phyloP scores from a whole-genome alignment of 2,329 filamentous ascomycete genomes.

The Alternaria dauci region DNA sequence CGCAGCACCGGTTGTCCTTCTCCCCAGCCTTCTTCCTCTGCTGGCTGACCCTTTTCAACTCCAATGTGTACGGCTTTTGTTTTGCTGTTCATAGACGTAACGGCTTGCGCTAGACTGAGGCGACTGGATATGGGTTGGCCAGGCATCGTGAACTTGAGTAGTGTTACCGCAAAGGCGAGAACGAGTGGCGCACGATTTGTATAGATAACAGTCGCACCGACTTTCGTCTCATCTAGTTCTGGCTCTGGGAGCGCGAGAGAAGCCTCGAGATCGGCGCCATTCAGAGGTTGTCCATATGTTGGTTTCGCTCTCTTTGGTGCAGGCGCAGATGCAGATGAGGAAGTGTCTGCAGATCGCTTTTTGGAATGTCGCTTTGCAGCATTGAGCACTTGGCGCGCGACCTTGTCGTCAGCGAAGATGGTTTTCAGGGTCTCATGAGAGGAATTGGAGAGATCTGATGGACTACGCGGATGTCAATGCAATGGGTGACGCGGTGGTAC shows the following conservation, averaged over 20 bases:
- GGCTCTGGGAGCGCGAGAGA: conserved; percentile 67
- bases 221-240: conserved; percentile 64
- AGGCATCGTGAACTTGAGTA: conserved; percentile 83
- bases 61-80: conserved; percentile 79
- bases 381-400: conserved; percentile 64
- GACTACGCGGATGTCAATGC: conserved; percentile 37
- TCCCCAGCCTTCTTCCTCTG: conserved; percentile 76
- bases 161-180: conserved; percentile 77
- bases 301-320: conserved; percentile 48
- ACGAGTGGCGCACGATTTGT: conserved; percentile 86
- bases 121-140: conserved; percentile 85
- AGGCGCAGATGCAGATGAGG: conserved; percentile 16
- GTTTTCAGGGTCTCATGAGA: conserved; percentile 55
- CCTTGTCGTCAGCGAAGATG: conserved; percentile 61
- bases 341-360: conserved; percentile 59
- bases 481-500: conserved; percentile 20
- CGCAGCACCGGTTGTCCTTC: conserved; percentile 77
- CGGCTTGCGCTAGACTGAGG: conserved; percentile 81
- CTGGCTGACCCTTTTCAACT: conserved; percentile 69
- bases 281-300: conserved; percentile 40
- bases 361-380: conserved; percentile 65
- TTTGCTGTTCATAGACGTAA: conserved; percentile 82
- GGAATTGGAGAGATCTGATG: conserved; percentile 60
- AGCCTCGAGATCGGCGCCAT: conserved; percentile 68
- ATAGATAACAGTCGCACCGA: conserved; percentile 66